Base-by-base conservation (phyloP, 495 filamentous ascomycete species). In the Margaritispora aquatica region DNA sequence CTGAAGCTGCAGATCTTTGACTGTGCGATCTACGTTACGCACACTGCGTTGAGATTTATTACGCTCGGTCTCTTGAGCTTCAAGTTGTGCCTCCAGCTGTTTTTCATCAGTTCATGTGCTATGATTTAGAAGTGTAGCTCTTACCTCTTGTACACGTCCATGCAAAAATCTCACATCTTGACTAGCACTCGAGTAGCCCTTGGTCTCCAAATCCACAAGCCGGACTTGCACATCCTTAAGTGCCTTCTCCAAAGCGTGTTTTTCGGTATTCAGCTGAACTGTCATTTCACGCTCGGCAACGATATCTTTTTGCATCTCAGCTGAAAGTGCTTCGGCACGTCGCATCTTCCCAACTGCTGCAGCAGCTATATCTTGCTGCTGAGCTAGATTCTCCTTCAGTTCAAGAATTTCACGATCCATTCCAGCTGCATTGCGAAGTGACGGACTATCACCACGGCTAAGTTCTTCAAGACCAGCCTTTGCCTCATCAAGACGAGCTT, bases 261-360 rank as follows among this genome's bases (percentile, higher is more conserved):
- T 98, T 57, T 97, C 90, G 72, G 93, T 96, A 75, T 94, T 88
- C 48, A 98, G 79, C 58, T 86, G 84, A 15, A 86, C 85, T 64
- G 87, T 93, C 44, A 80, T 78, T 64, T 98, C 95, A 19, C 94
- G 83, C 69, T 97, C 94, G 15, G 83, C 85, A n/a, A 86, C 86
- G 47, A 97, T 89, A 66, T 98, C 94, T 73, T 95, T 96, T 69
- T 97, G 92, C 59, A 94, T 87, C 73, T 98, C 95, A 19, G 84
- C 83, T 1, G 84, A 84, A 17, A 98, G 75, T 36, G 90, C 90
- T 68, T 98, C 94, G 0, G 95, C 92, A 13, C 93, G 86, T n/a
- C 94, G 82, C 94, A 98, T 98, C 77, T 97, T 97, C 68, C 91
- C 93, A 48, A 97, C 87, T 0, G 94, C 94, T 1, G 94, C 94